phyloP scores from a whole-genome alignment of 1,284 basidiomycete genomes.

The Tetrapyrgos nigripes region DNA sequence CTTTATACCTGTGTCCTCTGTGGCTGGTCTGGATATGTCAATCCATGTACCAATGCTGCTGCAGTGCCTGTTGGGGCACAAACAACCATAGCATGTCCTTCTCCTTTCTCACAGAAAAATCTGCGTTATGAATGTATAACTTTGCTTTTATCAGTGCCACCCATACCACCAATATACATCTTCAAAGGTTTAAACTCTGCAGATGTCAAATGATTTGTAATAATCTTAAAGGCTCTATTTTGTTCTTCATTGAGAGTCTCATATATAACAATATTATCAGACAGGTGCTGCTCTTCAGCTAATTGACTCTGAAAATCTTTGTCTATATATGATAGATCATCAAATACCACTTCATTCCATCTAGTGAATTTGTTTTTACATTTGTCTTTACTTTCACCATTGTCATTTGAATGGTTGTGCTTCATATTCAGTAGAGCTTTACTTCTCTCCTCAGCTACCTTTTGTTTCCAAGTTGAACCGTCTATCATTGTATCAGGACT shows the following conservation, averaged over 20 bases:
- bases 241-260: constrained; percentile 22
- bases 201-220: constrained; percentile 28
- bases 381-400: no score
- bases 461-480: no score
- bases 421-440: no score
- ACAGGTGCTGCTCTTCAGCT: neutral
- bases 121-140: constrained; percentile 35
- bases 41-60: neutral
- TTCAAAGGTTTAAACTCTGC: constrained; percentile 23
- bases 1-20: neutral
- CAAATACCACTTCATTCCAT: neutral
- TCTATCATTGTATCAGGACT: no score
- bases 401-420: no score
- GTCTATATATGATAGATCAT: neutral
- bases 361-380: neutral
- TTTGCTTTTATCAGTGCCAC: constrained; percentile 40
- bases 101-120: neutral
- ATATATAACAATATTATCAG: neutral
- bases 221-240: constrained; percentile 31
- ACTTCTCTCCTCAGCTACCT: no score
- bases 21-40: no score
- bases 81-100: neutral
- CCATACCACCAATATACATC: constrained; percentile 40
- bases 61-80: neutral
- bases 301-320: neutral